Evolutionary conservation across 352 stramenopile species (phyloP).

Genomic region (Lagenidium giganteum): DNA sequence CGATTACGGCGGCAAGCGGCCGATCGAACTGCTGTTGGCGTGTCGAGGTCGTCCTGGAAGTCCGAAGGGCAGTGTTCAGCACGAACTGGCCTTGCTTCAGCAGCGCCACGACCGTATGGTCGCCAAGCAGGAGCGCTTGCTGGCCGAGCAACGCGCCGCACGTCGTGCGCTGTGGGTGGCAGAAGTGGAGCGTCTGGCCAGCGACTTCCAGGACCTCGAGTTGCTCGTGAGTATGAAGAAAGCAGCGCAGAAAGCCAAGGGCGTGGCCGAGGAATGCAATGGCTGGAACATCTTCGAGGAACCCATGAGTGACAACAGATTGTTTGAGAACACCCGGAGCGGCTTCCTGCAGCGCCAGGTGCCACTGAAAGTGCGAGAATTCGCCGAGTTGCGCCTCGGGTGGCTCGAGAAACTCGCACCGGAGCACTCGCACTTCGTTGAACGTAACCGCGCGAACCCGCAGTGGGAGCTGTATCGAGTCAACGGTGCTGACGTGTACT

Average conservation of each 20-base stretch:
- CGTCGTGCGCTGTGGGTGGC: conserved; percentile 32
- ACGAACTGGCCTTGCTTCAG: conserved; percentile 29
- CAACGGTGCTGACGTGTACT: conserved; percentile 52
- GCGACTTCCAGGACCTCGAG: conserved; percentile 53
- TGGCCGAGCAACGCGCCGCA: conserved; percentile 25
- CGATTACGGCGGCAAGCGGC: conserved; percentile 35
- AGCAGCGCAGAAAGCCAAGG: conserved; percentile 18
- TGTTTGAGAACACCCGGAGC: conserved; percentile 57
- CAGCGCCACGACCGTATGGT: conserved; percentile 25
- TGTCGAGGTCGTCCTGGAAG: conserved; percentile 54
- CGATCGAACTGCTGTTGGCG: conserved; percentile 40
- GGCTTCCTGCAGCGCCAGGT: conserved; percentile 68
- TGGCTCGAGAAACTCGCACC: conserved; percentile 74
- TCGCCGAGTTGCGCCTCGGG: conserved; percentile 26
- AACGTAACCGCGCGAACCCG: conserved; percentile 34
- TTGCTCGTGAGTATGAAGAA: conserved; percentile 31
- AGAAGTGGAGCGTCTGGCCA: conserved; percentile 30
- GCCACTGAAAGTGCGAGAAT: conserved; percentile 28
- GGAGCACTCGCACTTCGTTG: conserved; percentile 36
- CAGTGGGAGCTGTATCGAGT: conserved; percentile 63
- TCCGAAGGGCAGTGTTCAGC: conserved; percentile 29
- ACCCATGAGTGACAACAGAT: conserved; percentile 40
- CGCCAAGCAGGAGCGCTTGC: conserved; percentile 19
- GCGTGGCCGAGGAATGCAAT: conserved; percentile 1
- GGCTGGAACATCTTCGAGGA: conserved; percentile 56